These are phyloP conservation scores for Amanita brunnescens DNA, from an alignment of 768 basidiomycete species.

Conservation along the genomic window DNA sequence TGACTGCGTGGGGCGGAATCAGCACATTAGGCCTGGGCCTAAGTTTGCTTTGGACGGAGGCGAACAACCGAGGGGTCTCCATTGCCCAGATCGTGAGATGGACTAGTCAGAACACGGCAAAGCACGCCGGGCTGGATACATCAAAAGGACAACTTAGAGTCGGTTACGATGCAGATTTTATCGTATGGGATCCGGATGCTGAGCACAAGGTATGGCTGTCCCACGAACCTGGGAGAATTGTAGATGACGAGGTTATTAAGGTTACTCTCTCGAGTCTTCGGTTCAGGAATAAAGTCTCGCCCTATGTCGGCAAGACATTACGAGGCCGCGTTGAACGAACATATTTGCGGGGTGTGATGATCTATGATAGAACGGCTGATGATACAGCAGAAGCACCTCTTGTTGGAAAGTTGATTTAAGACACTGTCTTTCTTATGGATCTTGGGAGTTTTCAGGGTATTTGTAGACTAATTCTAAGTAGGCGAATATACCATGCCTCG, in stretches of 20 bases:
- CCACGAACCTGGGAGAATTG: neutral
- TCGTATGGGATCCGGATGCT: constrained; percentile 60
- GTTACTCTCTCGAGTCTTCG: constrained; percentile 63
- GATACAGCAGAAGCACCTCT: neutral
- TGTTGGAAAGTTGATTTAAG: constrained; percentile 4
- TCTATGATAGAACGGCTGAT: constrained; percentile 38
- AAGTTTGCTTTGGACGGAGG: constrained; percentile 86
- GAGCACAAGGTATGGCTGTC: constrained; percentile 28
- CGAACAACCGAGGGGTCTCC: constrained; percentile 43
- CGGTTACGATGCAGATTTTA: constrained; percentile 81
- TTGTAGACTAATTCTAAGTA: neutral
- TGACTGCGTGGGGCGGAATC: constrained; percentile 94
- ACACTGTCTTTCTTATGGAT: neutral
- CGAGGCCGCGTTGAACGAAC: constrained; percentile 69
- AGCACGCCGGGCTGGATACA: constrained; percentile 63
- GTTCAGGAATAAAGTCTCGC: constrained; percentile 93
- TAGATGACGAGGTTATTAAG: constrained; percentile 27
- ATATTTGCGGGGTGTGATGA: constrained; percentile 65
- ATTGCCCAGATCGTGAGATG: constrained; percentile 65
- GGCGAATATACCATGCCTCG: too few relatives aligned
- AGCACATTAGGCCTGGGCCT: constrained; percentile 86
- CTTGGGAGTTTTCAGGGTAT: neutral
- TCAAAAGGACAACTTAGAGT: constrained; percentile 64
- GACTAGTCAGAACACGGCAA: constrained; percentile 66
- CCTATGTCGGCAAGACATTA: constrained; percentile 73